Base-by-base conservation (phyloP, 208 protist genomes). In the Crithidia brevicula region DNA sequence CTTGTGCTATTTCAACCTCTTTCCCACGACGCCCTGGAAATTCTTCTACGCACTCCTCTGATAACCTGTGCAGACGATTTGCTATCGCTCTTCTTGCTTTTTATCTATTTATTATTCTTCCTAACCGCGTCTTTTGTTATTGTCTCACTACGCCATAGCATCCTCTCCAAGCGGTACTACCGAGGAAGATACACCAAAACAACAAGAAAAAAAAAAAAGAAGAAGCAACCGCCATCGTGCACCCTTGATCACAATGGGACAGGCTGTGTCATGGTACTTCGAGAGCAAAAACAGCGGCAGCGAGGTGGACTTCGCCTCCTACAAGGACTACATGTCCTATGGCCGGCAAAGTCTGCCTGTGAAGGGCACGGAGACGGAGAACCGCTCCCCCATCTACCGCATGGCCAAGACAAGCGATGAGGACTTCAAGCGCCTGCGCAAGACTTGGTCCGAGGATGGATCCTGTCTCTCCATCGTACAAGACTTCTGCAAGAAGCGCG, bases 341-440 rank as follows among this genome's bases (percentile, higher is more conserved):
- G 78, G 76, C 38, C 60, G 72, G 2, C 82, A 91, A 58, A 42
- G 67, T 22, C 23, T 72, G 16, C 45, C 77, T 13, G 68, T 88
- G 46, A 59, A 66, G 20, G 81, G 72, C 22, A 90, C 72, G 6
- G 83, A 82, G 36, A 51, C 16, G 23, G 52, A 20, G 4, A 69
- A 85, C 54, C 78, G 67, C 47, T 92, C 88, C 1, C 28, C 72
- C 16, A 87, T 91, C 36, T 94, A 92, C 54, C 81, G 82, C 65
- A 91, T 90, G 81, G 54, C 70, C 15, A 86, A 83, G 16, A 84
- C 69, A 0, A 72, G 67, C 33, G 63, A 85, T 18, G 77, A 80
- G 11, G 76, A 88, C 42, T 74, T 88, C 47, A 52, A 81, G 56
- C 60, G 72, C 34, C 52, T 85, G 34, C 67, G 74, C 38, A 61